Percentiles rank a stretch among this genome's conserved stretches.
Evolutionary conservation across 495 filamentous ascomycete species (phyloP).

Genomic region (Penicillium ochrochloron): DNA sequence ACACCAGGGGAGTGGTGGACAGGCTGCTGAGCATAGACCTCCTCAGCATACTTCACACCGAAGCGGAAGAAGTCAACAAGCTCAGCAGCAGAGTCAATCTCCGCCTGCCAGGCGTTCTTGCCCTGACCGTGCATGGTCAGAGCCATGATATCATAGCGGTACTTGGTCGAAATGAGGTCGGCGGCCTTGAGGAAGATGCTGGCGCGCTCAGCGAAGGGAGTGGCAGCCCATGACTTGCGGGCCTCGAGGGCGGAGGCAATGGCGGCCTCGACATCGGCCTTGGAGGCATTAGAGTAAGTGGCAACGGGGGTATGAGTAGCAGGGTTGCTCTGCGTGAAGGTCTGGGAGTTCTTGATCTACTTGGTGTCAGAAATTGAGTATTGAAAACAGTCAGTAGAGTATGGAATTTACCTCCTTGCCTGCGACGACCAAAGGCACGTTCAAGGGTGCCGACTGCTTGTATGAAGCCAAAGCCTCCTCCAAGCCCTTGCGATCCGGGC

Average conservation of each 20-base stretch:
- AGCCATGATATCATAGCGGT: constrained; percentile 91
- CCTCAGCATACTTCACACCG: constrained; percentile 86
- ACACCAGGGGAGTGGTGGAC: constrained; percentile 73
- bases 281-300: constrained; percentile 74
- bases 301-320: constrained; percentile 77
- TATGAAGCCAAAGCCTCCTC: constrained; percentile 64
- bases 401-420: constrained; percentile 13
- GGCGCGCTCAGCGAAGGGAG: constrained; percentile 88
- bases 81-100: constrained; percentile 95
- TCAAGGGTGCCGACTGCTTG: constrained; percentile 19
- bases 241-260: constrained; percentile 82
- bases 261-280: constrained; percentile 71
- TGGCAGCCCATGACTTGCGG: constrained; percentile 77
- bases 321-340: constrained; percentile 70
- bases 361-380: background rate
- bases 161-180: constrained; percentile 84
- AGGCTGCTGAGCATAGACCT: constrained; percentile 84
- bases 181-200: constrained; percentile 93
- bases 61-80: constrained; percentile 86
- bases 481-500: constrained; percentile 74
- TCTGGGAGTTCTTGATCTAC: constrained; percentile 43
- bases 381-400: background rate
- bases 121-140: constrained; percentile 93
- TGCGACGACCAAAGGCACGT: constrained; percentile 17
- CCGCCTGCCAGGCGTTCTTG: constrained; percentile 96